phyloP scores from a whole-genome alignment of 768 basidiomycete species.

The Termitomyces sp. region DNA sequence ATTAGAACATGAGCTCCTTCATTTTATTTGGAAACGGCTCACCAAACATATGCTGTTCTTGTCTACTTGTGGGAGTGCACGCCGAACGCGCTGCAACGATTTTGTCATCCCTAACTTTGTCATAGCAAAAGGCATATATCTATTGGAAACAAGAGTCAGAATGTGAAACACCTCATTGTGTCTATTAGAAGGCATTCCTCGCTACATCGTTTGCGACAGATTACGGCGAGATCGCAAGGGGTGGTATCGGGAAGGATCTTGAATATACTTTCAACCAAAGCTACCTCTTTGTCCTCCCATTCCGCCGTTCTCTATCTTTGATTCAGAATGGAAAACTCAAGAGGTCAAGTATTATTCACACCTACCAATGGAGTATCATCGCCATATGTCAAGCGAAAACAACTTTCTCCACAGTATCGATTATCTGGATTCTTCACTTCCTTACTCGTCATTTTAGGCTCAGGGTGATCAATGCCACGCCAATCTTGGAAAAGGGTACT shows the following conservation, averaged over 20 bases:
- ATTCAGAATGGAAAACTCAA: background rate
- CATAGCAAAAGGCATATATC: conserved; percentile 21
- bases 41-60: background rate
- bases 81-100: background rate
- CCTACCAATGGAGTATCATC: conserved; percentile 6
- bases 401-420: conserved; percentile 15
- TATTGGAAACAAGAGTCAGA: conserved; percentile 15
- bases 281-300: conserved; percentile 23
- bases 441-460: conserved; percentile 14
- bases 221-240: conserved; percentile 47
- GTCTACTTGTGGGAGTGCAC: background rate
- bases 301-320: conserved; percentile 13
- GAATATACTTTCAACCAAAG: conserved; percentile 32
- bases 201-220: conserved; percentile 45
- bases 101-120: conserved; percentile 1
- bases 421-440: background rate
- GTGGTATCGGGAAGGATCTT: conserved; percentile 39
- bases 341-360: background rate
- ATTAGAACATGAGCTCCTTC: background rate
- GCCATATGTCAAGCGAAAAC: conserved; percentile 15
- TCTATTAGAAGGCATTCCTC: conserved; percentile 21
- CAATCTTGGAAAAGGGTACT: conserved; percentile 10
- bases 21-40: background rate
- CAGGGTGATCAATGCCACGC: conserved; percentile 8
- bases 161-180: conserved; percentile 12